A percentile compares a stretch with the other conserved stretches of the same genome.
Evolutionary conservation across 2,329 filamentous ascomycete species (phyloP).

Genomic region (Lachnellula hyalina): DNA sequence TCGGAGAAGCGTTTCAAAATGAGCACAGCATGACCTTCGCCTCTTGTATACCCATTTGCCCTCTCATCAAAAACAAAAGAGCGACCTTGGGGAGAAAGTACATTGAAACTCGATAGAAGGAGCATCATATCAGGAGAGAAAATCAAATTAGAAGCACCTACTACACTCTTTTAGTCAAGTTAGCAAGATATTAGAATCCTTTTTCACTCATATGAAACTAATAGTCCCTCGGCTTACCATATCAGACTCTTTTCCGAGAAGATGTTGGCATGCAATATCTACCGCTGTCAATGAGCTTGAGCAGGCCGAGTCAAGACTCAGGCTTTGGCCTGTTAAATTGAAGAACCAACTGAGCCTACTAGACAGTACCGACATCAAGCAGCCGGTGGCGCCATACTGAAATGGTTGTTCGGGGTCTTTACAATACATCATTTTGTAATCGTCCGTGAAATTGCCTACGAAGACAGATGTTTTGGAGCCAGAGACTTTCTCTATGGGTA

Average conservation of each 20-base stretch:
- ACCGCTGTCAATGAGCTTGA: constrained; percentile 49
- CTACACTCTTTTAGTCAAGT: constrained; percentile 45
- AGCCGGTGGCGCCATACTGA: constrained; percentile 15
- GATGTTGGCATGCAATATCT: constrained; percentile 45
- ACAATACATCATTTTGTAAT: constrained; percentile 2
- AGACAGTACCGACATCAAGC: constrained; percentile 38
- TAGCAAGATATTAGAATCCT: constrained; percentile 31
- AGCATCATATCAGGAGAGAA: constrained; percentile 47
- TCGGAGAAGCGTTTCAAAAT: constrained; percentile 53
- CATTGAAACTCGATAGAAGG: constrained; percentile 21
- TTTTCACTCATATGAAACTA: not conserved
- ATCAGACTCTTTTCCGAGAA: constrained; percentile 33
- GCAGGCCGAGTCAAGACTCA: constrained; percentile 53
- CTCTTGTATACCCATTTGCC: constrained; percentile 58
- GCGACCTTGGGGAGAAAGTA: constrained; percentile 26
- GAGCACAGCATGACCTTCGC: constrained; percentile 54
- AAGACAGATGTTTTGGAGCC: constrained; percentile 27
- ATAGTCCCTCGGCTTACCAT: constrained; percentile 24
- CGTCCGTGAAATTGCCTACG: constrained; percentile 31
- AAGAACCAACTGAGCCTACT: constrained; percentile 52
- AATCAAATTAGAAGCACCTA: constrained; percentile 41
- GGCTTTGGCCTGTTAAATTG: constrained; percentile 44
- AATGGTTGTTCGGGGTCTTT: constrained; percentile 1
- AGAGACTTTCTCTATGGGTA: constrained; percentile 3
- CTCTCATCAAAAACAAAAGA: constrained; percentile 51